Base-by-base conservation (phyloP, 768 basidiomycete genomes). In the Cubamyces lactineus region DNA sequence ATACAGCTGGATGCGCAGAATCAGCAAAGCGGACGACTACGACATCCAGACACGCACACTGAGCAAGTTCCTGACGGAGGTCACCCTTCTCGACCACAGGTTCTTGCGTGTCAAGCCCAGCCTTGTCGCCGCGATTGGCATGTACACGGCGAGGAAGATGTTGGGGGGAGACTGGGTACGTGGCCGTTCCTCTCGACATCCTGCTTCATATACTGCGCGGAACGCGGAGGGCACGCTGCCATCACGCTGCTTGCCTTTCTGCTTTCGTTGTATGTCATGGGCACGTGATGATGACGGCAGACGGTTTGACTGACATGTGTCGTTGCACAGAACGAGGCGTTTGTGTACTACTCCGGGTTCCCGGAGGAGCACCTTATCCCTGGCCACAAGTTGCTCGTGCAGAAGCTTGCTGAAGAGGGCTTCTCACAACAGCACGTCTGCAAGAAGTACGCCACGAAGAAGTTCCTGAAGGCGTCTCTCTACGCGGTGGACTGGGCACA, bases 11-110 rank as follows among this genome's bases (percentile, higher is more conserved):
- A 95, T 98, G 84, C 86, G 97, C 62, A 90, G 89, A 70, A 98
- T 99, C 73, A 96, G 93, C 84, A 97, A 95, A 75, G 96, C 97
- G 39, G 97, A 99, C 78, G 92, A 96, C 75, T 99, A 98, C 74
- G 94, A 98, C 72, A 88, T 98, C 71, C 96, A 98, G 74, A 99
- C 97, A 15, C 82, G 97, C 64, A 99, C 97, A 26, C 79, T 99
- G 50, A 91, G 94, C 83, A 99, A 99, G 77, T 98, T 98, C 82
- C 77, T 98, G 72, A 94, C 94, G 65, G 97, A 99, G 76, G 92
- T 96, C 53, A 97, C 96, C 16, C 81, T 98, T 53, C 78, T 98
- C 60, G 97, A 99, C 72, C 76, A 96, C 71, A 87, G 91, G 23
- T 99, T 99, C 83, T 76, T 99, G 73, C 82, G 92, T 57, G 95